Evolutionary conservation across 148 eudicot species (phyloP), one percentile per base, ranked within the genome.

Genomic region (Amaranthus hypochondriacus): DNA sequence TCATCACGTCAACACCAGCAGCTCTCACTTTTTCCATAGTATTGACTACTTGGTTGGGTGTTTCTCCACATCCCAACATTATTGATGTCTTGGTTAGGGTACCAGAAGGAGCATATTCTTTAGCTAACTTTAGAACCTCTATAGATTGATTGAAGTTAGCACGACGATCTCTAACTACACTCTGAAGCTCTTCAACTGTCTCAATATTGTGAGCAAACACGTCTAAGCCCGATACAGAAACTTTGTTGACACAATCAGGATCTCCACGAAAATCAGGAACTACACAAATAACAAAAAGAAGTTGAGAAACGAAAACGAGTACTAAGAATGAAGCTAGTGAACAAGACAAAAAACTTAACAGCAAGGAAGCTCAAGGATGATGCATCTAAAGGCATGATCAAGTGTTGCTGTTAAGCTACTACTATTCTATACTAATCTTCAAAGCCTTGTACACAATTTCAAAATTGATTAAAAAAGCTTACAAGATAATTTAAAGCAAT

Each of bases 231-330:
- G 96, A 94, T 50, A 79, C 84, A 65, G 98, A 91, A 70, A 94
- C 98, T 79, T 80, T 89, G 77, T 94, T 93, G 62, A 94, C 98
- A 81, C 95, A 94, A 47, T 76, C 70, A 70, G 82, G 42, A 64
- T 94, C 91, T 57, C 97, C 98, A 49, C 93, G 93, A 76, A 94
- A 94, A 87, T 94, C 97, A 77, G 98, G 98, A 80, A 94, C 98
- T 93, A 85, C 75, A 80, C 39, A 64, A 75, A 63, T 65, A 7
- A 68, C 11, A 70, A 69, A 64, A 50, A 12, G 39, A 12, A 44
- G 56, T 15, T 9, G 74, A 57, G 51, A 63, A 65, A 73, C 74
- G 47, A 47, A 47, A 5, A 14, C 5, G 28, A 59, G 70, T 46
- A 46, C 3, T 61, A 55, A 7, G 39, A 55, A 55, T 42, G 48